Conservation (phyloP, 257 asterid genomes). For the Salvia splendens region DNA sequence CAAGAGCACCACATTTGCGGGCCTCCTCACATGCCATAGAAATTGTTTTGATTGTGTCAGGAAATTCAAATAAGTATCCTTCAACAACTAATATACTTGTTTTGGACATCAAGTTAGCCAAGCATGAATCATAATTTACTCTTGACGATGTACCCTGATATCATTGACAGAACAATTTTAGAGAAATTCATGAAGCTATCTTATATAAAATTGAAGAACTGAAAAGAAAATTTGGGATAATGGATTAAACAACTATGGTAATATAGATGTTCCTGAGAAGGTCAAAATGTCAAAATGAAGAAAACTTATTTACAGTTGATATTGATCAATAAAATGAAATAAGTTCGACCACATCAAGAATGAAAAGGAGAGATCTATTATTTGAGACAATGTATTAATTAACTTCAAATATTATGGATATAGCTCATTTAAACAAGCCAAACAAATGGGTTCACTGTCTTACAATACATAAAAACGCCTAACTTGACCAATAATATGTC, state of each 20-base stretch:
- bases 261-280: neutral
- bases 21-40: conserved; percentile 88
- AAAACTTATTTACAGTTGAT: neutral
- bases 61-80: conserved; percentile 94
- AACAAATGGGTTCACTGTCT: neutral
- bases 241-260: conserved; percentile 7
- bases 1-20: conserved; percentile 78
- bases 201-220: conserved; percentile 17
- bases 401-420: conserved; percentile 11
- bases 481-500: conserved; percentile 9
- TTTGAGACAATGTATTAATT: neutral
- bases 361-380: neutral
- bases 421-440: conserved; percentile 10
- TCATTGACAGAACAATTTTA: conserved; percentile 27
- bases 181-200: conserved; percentile 24
- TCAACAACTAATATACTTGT: conserved; percentile 83
- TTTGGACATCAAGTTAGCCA: conserved; percentile 73
- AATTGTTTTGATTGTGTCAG: conserved; percentile 86
- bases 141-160: conserved; percentile 89
- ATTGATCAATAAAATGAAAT: neutral
- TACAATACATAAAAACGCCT: neutral
- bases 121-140: conserved; percentile 62
- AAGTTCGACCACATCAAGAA: neutral
- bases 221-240: neutral
- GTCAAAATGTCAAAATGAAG: neutral